Base-by-base conservation (phyloP, 352 stramenopile species). In the Phytopythium helicoides region DNA sequence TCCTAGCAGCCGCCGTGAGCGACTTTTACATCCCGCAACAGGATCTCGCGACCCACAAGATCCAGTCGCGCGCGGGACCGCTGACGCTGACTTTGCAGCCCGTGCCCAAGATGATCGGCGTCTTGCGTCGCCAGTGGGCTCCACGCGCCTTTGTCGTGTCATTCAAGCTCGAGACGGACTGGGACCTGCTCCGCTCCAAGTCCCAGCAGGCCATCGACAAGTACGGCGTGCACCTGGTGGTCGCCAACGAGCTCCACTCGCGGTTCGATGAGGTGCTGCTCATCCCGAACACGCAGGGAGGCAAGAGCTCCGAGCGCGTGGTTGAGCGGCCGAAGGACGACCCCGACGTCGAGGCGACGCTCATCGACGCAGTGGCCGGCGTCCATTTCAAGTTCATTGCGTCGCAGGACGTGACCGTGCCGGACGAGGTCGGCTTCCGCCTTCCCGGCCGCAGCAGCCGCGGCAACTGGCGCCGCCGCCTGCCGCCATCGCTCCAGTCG, bases 91-190 rank as follows among this genome's bases (percentile, higher is more conserved):
- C 68, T 35, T 66, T 99, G 37, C 66, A 89, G 54, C 90, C 96
- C 33, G 81, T 99, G 28, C 97, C 97, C 11, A 99, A 99, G 76
- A 84, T 97, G 39, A 87, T 99, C 21, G 91, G 91, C 28, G 66
- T 94, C 34, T 46, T 99, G 48, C 76, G 90, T 23, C 68, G 77
- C 31, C 60, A 86, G 18, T 99, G 96, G 96, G 95, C 93, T 19
- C 96, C 96, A 2, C 54, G 97, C 37, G 92, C 94, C 10, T 99
- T 99, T 72, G 81, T 96, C 21, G 90, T 98, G 19, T 98, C 90
- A 25, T 99, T 99, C 78, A 99, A 99, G 75, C 83, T 99, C 23
- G 97, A 99, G 77, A 99, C 97, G 6, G 97, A 99, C 78, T 76
- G 70, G 47, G 70, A 83, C 2, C 89, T 99, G 42, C 79, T 99